Evolutionary conservation across 148 eudicot species (phyloP).

Genomic region (Diospyros lotus): DNA sequence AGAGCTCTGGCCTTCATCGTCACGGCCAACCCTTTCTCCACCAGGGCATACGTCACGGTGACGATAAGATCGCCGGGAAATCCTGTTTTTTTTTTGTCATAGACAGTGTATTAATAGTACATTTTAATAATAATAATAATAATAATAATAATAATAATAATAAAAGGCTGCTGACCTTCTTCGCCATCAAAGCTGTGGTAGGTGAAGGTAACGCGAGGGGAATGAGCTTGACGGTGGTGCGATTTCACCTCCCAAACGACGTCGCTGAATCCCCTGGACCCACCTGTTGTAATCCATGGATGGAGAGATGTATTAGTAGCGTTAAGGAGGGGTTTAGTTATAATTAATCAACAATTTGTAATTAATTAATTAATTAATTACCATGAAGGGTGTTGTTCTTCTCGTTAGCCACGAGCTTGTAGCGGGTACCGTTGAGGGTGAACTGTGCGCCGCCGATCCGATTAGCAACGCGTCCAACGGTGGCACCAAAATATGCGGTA

Average conservation of each 20-base stretch:
- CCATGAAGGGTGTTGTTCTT: constrained; percentile 71
- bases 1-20: constrained; percentile 54
- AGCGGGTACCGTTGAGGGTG: constrained; percentile 47
- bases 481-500: constrained; percentile 52
- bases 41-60: constrained; percentile 41
- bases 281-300: constrained; percentile 39
- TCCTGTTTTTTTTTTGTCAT: constrained; percentile 28
- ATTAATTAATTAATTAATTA: constrained; percentile 16
- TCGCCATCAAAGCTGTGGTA: constrained; percentile 71
- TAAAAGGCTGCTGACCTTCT: constrained; percentile 39
- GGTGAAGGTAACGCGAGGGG: constrained; percentile 49
- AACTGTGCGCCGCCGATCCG: constrained; percentile 69
- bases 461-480: constrained; percentile 87
- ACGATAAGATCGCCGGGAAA: constrained; percentile 69
- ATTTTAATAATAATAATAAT: too few relatives aligned
- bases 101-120: too few relatives aligned
- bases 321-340: too few relatives aligned
- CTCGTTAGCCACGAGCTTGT: constrained; percentile 61
- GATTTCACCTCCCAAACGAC: constrained; percentile 59
- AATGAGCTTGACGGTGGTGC: constrained; percentile 27
- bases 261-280: constrained; percentile 55
- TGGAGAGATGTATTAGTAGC: too few relatives aligned
- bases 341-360: too few relatives aligned
- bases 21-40: constrained; percentile 27
- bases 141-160: not conserved